These are phyloP conservation scores for Gremmenia infestans DNA, from an alignment of 2,329 filamentous ascomycete genomes.

Conservation along the genomic window DNA sequence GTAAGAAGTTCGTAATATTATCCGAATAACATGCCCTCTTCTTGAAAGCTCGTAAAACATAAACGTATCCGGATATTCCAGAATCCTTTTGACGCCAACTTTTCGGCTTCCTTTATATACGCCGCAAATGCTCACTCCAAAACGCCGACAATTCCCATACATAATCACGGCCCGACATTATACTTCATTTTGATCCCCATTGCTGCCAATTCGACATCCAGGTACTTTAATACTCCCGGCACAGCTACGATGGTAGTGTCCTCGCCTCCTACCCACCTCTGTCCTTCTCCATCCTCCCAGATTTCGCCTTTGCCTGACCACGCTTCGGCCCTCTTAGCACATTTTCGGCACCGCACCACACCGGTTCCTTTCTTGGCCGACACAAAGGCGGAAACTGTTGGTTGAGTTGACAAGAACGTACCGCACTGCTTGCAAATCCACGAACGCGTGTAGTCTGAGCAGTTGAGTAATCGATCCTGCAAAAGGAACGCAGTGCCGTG, in stretches of 20 bases:
- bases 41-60: not conserved
- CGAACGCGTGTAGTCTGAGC: constrained; percentile 84
- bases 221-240: constrained; percentile 83
- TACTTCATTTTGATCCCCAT: constrained; percentile 98
- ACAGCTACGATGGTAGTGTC: constrained; percentile 89
- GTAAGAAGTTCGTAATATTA: not conserved
- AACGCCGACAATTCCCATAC: not conserved
- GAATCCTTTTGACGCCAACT: not conserved
- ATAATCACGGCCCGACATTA: constrained; percentile 51
- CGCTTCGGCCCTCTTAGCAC: constrained; percentile 47
- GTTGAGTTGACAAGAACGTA: constrained; percentile 83
- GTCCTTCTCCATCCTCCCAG: constrained; percentile 89
- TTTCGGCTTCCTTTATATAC: not conserved
- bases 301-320: constrained; percentile 59
- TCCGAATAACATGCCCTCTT: not conserved
- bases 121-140: not conserved
- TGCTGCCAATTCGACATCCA: constrained; percentile 91
- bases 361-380: constrained; percentile 61
- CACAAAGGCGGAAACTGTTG: constrained; percentile 63
- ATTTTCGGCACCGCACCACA: constrained; percentile 74
- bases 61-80: not conserved
- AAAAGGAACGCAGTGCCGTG: constrained; percentile 93
- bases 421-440: constrained; percentile 90
- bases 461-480: constrained; percentile 94
- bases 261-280: constrained; percentile 80